Conservation (phyloP, 257 asterid species). For the Solanum pimpinellifolium region DNA sequence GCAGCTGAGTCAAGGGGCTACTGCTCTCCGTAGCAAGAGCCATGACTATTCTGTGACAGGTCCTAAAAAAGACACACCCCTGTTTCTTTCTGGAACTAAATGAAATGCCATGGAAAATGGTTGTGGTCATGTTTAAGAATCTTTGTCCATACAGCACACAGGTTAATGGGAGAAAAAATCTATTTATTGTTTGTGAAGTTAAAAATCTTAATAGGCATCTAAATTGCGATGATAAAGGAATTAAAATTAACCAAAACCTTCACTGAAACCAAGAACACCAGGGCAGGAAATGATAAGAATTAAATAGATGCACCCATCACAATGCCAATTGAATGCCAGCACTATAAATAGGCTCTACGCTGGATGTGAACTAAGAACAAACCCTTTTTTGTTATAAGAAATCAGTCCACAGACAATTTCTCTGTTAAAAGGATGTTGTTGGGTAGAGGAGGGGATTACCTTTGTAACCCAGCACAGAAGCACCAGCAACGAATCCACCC, state of each 20-base stretch:
- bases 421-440: neutral
- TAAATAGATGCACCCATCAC: neutral
- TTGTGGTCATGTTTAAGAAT: neutral
- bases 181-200: neutral
- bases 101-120: neutral
- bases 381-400: neutral
- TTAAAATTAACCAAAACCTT: neutral
- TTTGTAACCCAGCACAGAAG: conserved; percentile 74
- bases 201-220: neutral
- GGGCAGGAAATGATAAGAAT: neutral
- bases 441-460: conserved; percentile 26
- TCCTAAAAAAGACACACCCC: neutral
- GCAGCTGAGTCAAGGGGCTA: neutral
- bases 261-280: neutral
- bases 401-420: neutral
- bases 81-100: neutral
- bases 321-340: neutral
- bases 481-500: conserved; percentile 95
- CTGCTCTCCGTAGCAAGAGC: neutral
- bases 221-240: neutral
- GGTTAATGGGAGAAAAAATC: neutral
- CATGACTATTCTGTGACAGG: neutral
- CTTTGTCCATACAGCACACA: neutral
- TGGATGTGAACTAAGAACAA: neutral
- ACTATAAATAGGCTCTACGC: neutral